phyloP scores from a whole-genome alignment of 371 early-diverging fungal genomes.

The Dinochytrium kinnereticum region DNA sequence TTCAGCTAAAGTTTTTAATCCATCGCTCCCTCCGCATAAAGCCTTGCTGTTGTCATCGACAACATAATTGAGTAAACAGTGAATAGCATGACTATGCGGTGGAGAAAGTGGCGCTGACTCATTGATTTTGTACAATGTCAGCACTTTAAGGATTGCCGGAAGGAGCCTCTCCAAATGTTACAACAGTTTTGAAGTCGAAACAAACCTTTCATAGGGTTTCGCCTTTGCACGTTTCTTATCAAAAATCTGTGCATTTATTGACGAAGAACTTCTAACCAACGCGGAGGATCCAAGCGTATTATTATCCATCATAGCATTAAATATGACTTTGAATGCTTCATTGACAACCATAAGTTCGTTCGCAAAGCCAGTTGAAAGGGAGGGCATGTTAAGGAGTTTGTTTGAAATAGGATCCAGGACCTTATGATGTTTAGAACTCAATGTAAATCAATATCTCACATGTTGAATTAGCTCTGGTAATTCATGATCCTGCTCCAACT shows the following conservation, averaged over 20 bases:
- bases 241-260: neutral
- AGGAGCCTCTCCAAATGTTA: conserved; percentile 45
- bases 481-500: conserved; percentile 14
- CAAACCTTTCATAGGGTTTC: neutral
- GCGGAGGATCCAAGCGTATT: neutral
- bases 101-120: conserved; percentile 66
- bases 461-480: neutral
- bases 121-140: conserved; percentile 51
- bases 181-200: neutral
- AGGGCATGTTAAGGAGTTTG: neutral
- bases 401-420: conserved; percentile 9
- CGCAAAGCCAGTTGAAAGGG: neutral
- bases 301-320: conserved; percentile 19
- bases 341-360: conserved; percentile 22
- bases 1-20: conserved; percentile 1
- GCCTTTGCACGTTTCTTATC: neutral
- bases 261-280: neutral
- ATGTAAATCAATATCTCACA: neutral
- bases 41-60: conserved; percentile 42
- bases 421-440: neutral
- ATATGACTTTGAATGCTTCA: conserved; percentile 33
- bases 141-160: conserved; percentile 51
- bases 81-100: conserved; percentile 77
- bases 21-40: conserved; percentile 16
- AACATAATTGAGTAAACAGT: conserved; percentile 72